phyloP scores from a whole-genome alignment of 345 rosid genomes.

The Eucalyptus cloeziana region DNA sequence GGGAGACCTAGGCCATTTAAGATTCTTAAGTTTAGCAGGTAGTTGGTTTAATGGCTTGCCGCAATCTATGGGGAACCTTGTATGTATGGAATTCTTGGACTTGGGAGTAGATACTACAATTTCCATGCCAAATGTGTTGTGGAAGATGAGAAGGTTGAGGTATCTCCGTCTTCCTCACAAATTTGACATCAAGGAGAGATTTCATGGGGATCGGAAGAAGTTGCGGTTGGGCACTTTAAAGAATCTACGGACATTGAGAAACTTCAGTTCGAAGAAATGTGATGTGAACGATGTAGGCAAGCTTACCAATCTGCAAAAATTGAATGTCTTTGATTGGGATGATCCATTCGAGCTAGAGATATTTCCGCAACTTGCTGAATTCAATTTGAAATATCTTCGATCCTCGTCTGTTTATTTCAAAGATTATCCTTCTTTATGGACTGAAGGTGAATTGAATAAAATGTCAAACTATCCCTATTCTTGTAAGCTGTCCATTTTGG shows the following conservation, averaged over 20 bases:
- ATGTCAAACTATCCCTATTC: neutral
- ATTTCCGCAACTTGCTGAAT: neutral
- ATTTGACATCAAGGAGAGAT: neutral
- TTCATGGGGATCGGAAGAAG: neutral
- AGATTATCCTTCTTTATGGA: neutral
- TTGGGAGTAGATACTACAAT: too few species aligned
- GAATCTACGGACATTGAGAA: neutral
- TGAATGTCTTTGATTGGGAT: too few species aligned
- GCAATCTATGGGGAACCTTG: conserved; percentile 7
- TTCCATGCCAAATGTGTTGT: neutral
- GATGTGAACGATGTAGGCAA: neutral
- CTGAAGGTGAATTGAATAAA: neutral
- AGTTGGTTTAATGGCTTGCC: neutral
- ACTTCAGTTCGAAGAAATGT: neutral
- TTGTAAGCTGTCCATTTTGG: fast-evolving
- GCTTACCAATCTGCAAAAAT: neutral
- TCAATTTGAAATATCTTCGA: neutral
- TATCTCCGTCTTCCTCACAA: conserved; percentile 5
- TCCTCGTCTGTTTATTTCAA: neutral
- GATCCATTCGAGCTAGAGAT: neutral
- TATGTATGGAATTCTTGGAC: conserved; percentile 2
- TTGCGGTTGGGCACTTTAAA: neutral
- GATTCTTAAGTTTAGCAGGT: conserved; percentile 2
- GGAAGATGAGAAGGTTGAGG: conserved; percentile 9
- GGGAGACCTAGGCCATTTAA: conserved; percentile 22